These are phyloP conservation scores for Bipolaris bicolor DNA, from an alignment of 2,329 filamentous ascomycete species.

Conservation along the genomic window DNA sequence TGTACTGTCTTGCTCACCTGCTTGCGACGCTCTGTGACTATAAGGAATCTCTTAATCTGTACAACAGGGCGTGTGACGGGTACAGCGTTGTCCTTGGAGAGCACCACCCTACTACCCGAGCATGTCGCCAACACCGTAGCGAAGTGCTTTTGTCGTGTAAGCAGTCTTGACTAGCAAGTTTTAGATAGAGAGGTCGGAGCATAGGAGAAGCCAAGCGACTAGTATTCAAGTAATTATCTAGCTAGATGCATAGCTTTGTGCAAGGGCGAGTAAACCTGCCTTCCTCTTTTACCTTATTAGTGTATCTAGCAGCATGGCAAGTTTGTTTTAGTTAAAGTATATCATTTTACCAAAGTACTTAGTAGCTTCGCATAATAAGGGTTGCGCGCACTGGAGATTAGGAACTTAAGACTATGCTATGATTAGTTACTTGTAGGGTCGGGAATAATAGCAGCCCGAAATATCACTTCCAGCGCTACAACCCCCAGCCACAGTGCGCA, in stretches of 20 bases:
- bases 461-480: not conserved
- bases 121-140: slow-evolving; percentile 1
- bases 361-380: too few species aligned
- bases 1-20: slow-evolving; percentile 1
- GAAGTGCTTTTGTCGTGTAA: not conserved
- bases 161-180: not conserved
- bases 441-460: not conserved
- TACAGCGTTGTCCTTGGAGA: not conserved
- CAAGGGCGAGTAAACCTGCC: not conserved
- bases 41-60: slow-evolving; percentile 3
- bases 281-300: not conserved
- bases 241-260: not conserved
- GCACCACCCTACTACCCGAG: not conserved
- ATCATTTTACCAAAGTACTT: too few species aligned
- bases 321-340: not conserved
- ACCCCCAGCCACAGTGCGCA: not conserved
- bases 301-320: not conserved
- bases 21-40: slow-evolving; percentile 1
- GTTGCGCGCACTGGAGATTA: too few species aligned
- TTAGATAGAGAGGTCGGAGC: not conserved
- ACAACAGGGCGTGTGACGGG: not conserved
- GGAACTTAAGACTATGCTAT: too few species aligned
- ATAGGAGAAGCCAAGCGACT: not conserved
- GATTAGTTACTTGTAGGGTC: not conserved
- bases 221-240: too few species aligned